These are phyloP conservation scores for Physaria fendleri DNA, from an alignment of 345 rosid species.

Conservation along the genomic window DNA sequence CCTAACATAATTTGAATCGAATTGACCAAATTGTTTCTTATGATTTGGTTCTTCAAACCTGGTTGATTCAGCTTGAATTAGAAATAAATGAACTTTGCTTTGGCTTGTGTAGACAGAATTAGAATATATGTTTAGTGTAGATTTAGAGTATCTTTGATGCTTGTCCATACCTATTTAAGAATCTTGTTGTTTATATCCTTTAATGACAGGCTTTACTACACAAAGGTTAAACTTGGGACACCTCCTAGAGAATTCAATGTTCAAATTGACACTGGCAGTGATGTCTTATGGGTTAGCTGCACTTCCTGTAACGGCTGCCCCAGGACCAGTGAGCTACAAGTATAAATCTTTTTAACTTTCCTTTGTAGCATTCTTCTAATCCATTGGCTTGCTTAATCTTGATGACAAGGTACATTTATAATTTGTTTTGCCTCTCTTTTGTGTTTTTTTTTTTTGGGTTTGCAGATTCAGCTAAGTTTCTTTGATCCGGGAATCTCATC, in stretches of 20 bases:
- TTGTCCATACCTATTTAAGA: not conserved
- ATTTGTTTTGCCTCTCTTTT: conserved; percentile 9
- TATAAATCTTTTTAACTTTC: conserved; percentile 18
- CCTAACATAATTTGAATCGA: not conserved
- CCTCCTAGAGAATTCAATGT: conserved; percentile 85
- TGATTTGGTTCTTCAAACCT: not conserved
- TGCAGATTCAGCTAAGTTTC: conserved; percentile 72
- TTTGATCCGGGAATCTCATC: conserved; percentile 73
- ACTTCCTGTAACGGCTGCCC: conserved; percentile 86
- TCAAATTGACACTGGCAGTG: conserved; percentile 95
- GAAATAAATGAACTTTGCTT: not conserved
- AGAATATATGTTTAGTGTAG: not conserved
- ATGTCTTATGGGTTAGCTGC: conserved; percentile 93
- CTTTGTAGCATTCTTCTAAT: not conserved
- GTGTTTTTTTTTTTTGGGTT: not conserved
- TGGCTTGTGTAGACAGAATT: not conserved
- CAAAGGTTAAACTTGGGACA: conserved; percentile 74
- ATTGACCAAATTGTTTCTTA: not conserved
- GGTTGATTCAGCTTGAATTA: not conserved
- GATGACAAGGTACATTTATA: not conserved
- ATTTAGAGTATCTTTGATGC: not conserved
- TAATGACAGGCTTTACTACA: conserved; percentile 64
- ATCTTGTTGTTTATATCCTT: conserved; percentile 1
- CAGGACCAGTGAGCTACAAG: conserved; percentile 70
- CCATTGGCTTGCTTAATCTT: conserved; percentile 14